Evolutionary conservation across 345 rosid genomes (phyloP), one percentile per base, ranked within the genome.

Genomic region (Eucalyptus urophylla): DNA sequence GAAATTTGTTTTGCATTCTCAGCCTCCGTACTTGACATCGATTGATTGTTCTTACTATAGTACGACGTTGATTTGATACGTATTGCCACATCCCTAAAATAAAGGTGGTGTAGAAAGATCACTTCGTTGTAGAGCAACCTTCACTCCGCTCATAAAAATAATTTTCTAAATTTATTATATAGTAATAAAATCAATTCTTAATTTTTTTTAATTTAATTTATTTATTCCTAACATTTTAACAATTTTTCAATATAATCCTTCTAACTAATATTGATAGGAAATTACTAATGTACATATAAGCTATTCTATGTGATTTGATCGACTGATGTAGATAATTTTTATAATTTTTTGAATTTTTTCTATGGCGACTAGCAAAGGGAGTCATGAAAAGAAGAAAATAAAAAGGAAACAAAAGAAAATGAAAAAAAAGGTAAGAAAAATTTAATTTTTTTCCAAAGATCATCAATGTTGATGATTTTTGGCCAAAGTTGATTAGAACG

Each of bases 331-430:
- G 33, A 62, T 13, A 27, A 62, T 29, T 62, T 62, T 62, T 62
- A 14, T 29, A 62, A 27, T 3, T 60, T 60, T 60, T 27, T 60
- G 69, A 60, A 60, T 60, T 29, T 60, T 60, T 62, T 62, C 69
- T 27, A 6, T 13, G 4, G 17, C 1, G 13, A 29, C 1, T 3
- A 0, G 17, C 8, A 3, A 0, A 27, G 69, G 69, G 31, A 62
- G 13, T 27, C 16, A 62, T 29, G 33, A 62, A 29, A 62, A 0
- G 13, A 12, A 60, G 15, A 60, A 60, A 60, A 60, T 4, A 11
- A 58, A 60, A 60, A 60, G n/a, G 67, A 60, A 60, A 60, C 14
- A 62, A 62, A 62, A 62, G 69, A 62, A 29, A 62, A 29, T 29
- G 69, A 62, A 13, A 62, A 13, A 11, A 58, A 62, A 56, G 6